phyloP scores from a whole-genome alignment of 495 filamentous ascomycete species.

The Polyplosphaeria fusca region DNA sequence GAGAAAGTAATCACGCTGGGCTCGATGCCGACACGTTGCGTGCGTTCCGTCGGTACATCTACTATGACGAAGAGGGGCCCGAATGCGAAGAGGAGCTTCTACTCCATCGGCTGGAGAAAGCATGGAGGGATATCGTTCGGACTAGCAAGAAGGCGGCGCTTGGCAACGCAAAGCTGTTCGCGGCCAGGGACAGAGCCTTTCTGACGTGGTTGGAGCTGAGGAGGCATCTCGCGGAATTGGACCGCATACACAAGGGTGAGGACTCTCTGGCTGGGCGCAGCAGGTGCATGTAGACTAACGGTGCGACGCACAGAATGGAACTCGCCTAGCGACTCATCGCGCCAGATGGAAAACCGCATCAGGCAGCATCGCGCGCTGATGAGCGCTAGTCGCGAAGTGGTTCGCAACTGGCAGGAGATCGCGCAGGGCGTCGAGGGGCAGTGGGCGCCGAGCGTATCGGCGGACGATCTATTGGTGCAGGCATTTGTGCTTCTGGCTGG shows the following conservation, averaged over 20 bases:
- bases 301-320: not conserved
- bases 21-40: constrained; percentile 13
- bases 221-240: constrained; percentile 21
- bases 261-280: not conserved
- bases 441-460: constrained; percentile 2
- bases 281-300: not conserved
- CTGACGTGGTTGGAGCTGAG: constrained; percentile 22
- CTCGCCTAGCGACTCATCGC: not conserved
- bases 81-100: constrained; percentile 15
- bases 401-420: constrained; percentile 13
- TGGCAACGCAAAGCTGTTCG: not conserved
- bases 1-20: not conserved
- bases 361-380: constrained; percentile 9
- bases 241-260: constrained; percentile 14
- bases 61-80: not conserved
- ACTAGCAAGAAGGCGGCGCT: not conserved
- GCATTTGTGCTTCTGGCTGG: constrained; percentile 18
- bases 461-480: constrained; percentile 21
- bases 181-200: constrained; percentile 17
- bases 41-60: constrained; percentile 14
- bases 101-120: constrained; percentile 19
- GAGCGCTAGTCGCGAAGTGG: constrained; percentile 9
- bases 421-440: not conserved
- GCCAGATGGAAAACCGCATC: constrained; percentile 7
- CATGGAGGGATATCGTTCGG: constrained; percentile 12